These are phyloP conservation scores for Parmelia sp. DNA, from an alignment of 495 filamentous ascomycete species.

Conservation along the genomic window DNA sequence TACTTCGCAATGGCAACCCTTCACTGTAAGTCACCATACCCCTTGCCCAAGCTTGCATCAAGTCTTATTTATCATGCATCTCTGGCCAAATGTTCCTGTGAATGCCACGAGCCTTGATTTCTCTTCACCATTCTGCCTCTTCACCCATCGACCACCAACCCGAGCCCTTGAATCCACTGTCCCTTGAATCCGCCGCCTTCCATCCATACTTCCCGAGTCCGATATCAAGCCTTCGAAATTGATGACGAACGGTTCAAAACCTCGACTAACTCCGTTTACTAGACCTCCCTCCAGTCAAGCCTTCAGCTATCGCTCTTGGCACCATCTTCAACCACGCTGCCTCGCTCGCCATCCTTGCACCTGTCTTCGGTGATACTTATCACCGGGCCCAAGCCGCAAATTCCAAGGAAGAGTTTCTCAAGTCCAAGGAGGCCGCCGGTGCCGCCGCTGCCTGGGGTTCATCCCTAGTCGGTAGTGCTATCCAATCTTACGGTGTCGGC, in stretches of 20 bases:
- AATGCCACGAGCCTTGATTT: not conserved
- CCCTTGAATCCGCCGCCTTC: not conserved
- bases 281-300: slow-evolving; percentile 96
- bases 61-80: not conserved
- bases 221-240: not conserved
- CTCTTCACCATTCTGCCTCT: not conserved
- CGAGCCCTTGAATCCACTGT: too few relatives aligned
- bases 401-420: slow-evolving; percentile 92
- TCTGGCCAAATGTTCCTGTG: not conserved
- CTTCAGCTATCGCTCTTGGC: slow-evolving; percentile 92
- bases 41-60: not conserved
- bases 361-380: slow-evolving; percentile 92
- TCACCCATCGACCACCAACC: not conserved
- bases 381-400: slow-evolving; percentile 85
- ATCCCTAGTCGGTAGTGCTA: slow-evolving; percentile 76
- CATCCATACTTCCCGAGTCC: not conserved
- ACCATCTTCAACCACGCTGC: slow-evolving; percentile 88
- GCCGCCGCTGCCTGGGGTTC: slow-evolving; percentile 87
- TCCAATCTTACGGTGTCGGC: slow-evolving; percentile 92
- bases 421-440: slow-evolving; percentile 82
- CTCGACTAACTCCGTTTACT: slow-evolving; percentile 1
- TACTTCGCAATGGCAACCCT: slow-evolving; percentile 52
- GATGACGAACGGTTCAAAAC: not conserved
- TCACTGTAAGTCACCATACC: slow-evolving; percentile 47
- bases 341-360: slow-evolving; percentile 73